Conservation (phyloP, 441 rosid genomes). For the Melastoma candidum region DNA sequence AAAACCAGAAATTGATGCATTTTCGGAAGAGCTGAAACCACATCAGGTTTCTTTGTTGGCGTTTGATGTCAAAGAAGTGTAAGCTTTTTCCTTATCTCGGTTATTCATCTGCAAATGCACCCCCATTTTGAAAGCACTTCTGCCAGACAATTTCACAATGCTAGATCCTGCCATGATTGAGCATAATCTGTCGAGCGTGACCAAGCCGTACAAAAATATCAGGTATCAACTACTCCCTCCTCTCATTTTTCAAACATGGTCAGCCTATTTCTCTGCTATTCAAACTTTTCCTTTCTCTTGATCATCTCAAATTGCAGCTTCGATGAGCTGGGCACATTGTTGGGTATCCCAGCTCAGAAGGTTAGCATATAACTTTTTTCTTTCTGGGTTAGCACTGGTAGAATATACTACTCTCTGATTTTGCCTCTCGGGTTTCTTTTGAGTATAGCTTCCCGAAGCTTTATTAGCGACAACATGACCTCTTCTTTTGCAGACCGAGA, state of each 20-base stretch:
- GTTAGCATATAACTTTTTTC: constrained; percentile 21
- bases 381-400: background rate
- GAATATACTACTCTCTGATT: background rate
- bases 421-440: constrained; percentile 1
- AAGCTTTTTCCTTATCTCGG: background rate
- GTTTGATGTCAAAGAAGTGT: background rate
- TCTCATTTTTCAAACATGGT: constrained; percentile 4
- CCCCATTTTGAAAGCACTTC: constrained; percentile 47
- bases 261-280: background rate
- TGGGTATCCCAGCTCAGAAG: constrained; percentile 92
- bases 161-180: constrained; percentile 98
- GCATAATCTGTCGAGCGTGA: constrained; percentile 95
- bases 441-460: background rate
- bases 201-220: constrained; percentile 95
- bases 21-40: constrained; percentile 86
- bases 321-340: constrained; percentile 91
- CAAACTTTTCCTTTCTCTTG: constrained; percentile 6
- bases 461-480: no score
- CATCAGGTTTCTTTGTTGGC: constrained; percentile 55
- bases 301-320: constrained; percentile 36
- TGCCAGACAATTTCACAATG: constrained; percentile 94
- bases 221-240: constrained; percentile 33
- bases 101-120: background rate
- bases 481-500: constrained; percentile 62
- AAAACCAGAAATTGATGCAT: constrained; percentile 92